Evolutionary conservation across 2,329 filamentous ascomycete species (phyloP), one percentile per base, ranked within the genome.

Genomic region (Claviceps pazoutovae): DNA sequence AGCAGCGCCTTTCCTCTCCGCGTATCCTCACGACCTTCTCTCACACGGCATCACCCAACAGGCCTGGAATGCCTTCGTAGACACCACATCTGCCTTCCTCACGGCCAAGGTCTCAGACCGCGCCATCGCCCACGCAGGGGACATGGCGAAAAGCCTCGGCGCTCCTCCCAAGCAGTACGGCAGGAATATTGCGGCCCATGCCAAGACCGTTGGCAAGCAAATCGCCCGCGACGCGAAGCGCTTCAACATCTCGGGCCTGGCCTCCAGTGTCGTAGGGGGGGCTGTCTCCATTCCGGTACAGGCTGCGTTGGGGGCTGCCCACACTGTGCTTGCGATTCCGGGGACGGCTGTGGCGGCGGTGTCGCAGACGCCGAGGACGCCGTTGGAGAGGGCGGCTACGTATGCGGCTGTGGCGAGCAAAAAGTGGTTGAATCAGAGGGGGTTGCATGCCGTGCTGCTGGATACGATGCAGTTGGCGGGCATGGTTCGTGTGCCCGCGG

Each of bases 81-180:
- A 63, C 17, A 73, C 72, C 7, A 58, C 72, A 2, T 74, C 72
- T 0, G 72, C 69, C 1, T 74, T 75, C 53, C 64, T 75, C 5
- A 64, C 66, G 0, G 71, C 72, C 48, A 71, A 66, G 19, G 69
- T 74, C 0, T 68, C 69, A 0, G 67, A 71, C 48, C 66, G 69
- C 2, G 71, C 72, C 5, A 53, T 73, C 17, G 64, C 63, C 34
- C 71, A 73, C 53, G 71, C 70, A 1, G 66, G 62, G 36, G 71
- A 73, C 47, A 58, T 71, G 14, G 71, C 62, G 7, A 62, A 62
- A 38, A 57, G 64, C 21, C 47, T 74, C 1, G 59, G 65, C 49
- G 55, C 63, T 13, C 62, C 61, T 55, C 75, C 62, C 11, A 64
- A 59, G 45, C 57, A 57, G 5, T 60, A 69, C 23, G 65, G 68